Evolutionary conservation across 495 filamentous ascomycete species (phyloP), one percentile per base, ranked within the genome.

Genomic region (Annulohypoxylon moriforme): DNA sequence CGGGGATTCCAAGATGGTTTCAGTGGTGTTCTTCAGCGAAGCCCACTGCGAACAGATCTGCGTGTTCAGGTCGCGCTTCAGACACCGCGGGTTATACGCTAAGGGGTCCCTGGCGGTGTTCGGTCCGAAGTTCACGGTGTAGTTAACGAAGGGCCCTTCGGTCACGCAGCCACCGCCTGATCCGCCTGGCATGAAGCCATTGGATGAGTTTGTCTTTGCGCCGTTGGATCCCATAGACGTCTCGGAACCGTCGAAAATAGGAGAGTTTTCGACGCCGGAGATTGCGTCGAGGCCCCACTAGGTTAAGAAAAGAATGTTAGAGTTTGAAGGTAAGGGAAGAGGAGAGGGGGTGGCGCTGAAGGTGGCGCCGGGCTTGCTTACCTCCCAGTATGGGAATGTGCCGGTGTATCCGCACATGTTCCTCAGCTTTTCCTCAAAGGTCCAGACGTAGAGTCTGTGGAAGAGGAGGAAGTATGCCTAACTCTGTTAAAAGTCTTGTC

Each of bases 401-500:
- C 81, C 80, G 16, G 47, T 75, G 64, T 81, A 81, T 34, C 73
- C 76, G 65, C 81, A 82, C 67, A 78, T 60, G 13, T 71, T 60
- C 31, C 80, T 75, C 36, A 82, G 75, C 68, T 79, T 78, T 64
- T 72, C 67, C 66, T 82, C 81, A 57, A 79, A 81, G 29, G 72
- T 74, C 74, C 75, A 77, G 52, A 79, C 64, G 60, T 74, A 81
- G 69, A 78, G 73, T 42, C 80, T 69, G 68, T 82, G 81, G 73
- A 78, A 82, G 44, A 80, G 73, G 13, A 82, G 79, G 67, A 82
- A 82, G 72, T 81, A 80, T 10, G 78, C 75, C 74, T 76, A 8
- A 27, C 20, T 14, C 13, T 14, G 7, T 63, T 67, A 64, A 64
- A 36, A 44, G 20, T 7, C 3, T 7, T 6, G 36, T 14, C 13